phyloP scores from a whole-genome alignment of 768 basidiomycete genomes.

The Phanerochaete carnosa region DNA sequence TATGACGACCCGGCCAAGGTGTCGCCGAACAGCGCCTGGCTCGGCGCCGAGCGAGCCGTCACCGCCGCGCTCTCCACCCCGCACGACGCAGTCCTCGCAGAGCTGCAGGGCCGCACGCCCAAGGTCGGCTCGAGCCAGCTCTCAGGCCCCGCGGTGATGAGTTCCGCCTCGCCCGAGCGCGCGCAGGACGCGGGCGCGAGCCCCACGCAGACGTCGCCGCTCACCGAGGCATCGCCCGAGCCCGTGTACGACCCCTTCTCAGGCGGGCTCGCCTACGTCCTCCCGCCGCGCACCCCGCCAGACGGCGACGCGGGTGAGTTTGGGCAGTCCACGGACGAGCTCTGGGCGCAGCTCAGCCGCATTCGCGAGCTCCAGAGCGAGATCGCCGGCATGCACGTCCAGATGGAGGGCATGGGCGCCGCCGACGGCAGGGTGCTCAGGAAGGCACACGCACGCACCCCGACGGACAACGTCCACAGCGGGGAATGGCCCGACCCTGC shows the following conservation, averaged over 20 bases:
- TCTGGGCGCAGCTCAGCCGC: slow-evolving; percentile 66
- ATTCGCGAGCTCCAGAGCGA: slow-evolving; percentile 73
- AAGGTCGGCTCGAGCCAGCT: not conserved
- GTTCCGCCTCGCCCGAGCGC: slow-evolving; percentile 15
- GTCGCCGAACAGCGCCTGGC: not conserved
- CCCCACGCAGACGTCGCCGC: slow-evolving; percentile 3
- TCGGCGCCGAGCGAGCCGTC: slow-evolving; percentile 16
- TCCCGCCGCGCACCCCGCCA: slow-evolving; percentile 19
- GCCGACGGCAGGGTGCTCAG: slow-evolving; percentile 20
- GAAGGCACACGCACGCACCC: slow-evolving; percentile 18
- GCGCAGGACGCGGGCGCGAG: slow-evolving; percentile 14
- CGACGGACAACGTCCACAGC: slow-evolving; percentile 46
- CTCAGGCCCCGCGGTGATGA: slow-evolving; percentile 12
- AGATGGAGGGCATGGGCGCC: slow-evolving; percentile 67
- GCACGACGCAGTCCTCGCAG: slow-evolving; percentile 61
- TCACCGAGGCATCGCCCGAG: slow-evolving; percentile 18
- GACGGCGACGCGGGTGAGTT: slow-evolving; percentile 5
- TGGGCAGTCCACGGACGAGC: slow-evolving; percentile 39
- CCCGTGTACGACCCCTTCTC: slow-evolving; percentile 46
- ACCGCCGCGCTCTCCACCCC: slow-evolving; percentile 43
- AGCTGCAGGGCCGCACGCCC: slow-evolving; percentile 36
- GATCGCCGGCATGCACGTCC: slow-evolving; percentile 67
- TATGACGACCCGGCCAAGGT: not conserved
- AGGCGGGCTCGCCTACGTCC: slow-evolving; percentile 38
- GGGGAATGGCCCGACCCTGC: slow-evolving; percentile 42